These are phyloP conservation scores for Moelleriella libera DNA, from an alignment of 2,329 filamentous ascomycete genomes.

Conservation along the genomic window DNA sequence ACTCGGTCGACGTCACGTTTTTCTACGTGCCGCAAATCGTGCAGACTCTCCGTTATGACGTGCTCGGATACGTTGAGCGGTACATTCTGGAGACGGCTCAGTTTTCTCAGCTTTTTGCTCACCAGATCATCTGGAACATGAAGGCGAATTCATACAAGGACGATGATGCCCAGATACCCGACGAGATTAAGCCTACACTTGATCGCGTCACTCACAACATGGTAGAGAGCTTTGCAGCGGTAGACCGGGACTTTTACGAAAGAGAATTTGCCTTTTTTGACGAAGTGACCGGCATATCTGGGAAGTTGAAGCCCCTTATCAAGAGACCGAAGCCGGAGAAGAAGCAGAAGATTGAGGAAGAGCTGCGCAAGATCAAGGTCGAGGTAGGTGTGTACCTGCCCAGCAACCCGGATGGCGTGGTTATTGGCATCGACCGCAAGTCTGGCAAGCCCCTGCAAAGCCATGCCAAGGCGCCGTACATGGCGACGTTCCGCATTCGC, in stretches of 20 bases:
- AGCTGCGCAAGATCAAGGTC: conserved; percentile 91
- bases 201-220: conserved; percentile 81
- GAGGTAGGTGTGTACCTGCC: conserved; percentile 95
- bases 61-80: conserved; percentile 82
- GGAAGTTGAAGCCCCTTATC: conserved; percentile 87
- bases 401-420: conserved; percentile 90
- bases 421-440: conserved; percentile 95
- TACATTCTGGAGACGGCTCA: conserved; percentile 96
- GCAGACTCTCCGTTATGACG: conserved; percentile 85
- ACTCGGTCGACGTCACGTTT: conserved; percentile 93
- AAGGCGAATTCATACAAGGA: conserved; percentile 98
- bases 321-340: conserved; percentile 90
- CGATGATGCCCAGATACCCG: conserved; percentile 78
- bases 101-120: conserved; percentile 94
- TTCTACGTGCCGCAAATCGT: conserved; percentile 99
- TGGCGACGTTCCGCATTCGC: conserved; percentile 96
- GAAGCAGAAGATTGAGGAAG: conserved; percentile 98
- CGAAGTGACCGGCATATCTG: conserved; percentile 88
- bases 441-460: conserved; percentile 95
- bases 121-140: conserved; percentile 99
- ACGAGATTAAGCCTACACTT: conserved; percentile 83
- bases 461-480: conserved; percentile 95
- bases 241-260: conserved; percentile 79
- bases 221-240: conserved; percentile 63
- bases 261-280: conserved; percentile 97